phyloP scores from a whole-genome alignment of 495 filamentous ascomycete genomes.

The Margaritispora aquatica region DNA sequence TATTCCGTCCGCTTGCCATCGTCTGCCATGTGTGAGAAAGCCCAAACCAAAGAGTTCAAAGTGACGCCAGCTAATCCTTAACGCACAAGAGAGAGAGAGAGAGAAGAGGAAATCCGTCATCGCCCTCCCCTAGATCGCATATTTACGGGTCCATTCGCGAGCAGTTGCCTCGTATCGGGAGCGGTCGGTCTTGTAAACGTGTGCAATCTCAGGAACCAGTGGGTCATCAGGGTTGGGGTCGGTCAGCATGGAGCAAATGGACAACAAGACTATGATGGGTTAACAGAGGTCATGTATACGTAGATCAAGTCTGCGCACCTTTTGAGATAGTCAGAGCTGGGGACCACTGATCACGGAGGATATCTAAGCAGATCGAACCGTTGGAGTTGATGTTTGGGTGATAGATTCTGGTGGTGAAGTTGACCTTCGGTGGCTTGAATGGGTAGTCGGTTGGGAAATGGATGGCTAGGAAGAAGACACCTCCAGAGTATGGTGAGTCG shows the following conservation, averaged over 20 bases:
- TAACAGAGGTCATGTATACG: background rate
- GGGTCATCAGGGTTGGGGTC: constrained; percentile 99
- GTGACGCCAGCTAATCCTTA: constrained; percentile 23
- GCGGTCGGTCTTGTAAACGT: constrained; percentile 99
- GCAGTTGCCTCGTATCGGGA: constrained; percentile 93
- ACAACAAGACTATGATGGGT: constrained; percentile 65
- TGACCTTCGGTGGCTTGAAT: constrained; percentile 99
- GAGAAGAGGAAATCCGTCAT: constrained; percentile 13
- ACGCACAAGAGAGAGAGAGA: constrained; percentile 13
- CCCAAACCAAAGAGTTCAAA: constrained; percentile 11
- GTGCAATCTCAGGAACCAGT: constrained; percentile 95
- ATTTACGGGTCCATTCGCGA: constrained; percentile 98
- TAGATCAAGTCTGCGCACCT: constrained; percentile 59
- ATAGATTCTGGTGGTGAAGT: constrained; percentile 99
- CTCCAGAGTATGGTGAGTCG: constrained; percentile 94
- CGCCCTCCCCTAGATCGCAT: constrained; percentile 63
- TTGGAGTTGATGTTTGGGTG: constrained; percentile 99
- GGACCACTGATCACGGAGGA: constrained; percentile 98
- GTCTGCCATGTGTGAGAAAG: constrained; percentile 1
- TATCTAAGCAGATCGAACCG: constrained; percentile 97
- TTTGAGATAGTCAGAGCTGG: constrained; percentile 98
- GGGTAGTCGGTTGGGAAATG: constrained; percentile 99
- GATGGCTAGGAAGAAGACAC: constrained; percentile 97
- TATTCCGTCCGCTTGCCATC: background rate
- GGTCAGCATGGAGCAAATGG: constrained; percentile 99